These are phyloP conservation scores for Umbilicus rupestris DNA, from an alignment of 164 flowering plant genomes.

Conservation along the genomic window DNA sequence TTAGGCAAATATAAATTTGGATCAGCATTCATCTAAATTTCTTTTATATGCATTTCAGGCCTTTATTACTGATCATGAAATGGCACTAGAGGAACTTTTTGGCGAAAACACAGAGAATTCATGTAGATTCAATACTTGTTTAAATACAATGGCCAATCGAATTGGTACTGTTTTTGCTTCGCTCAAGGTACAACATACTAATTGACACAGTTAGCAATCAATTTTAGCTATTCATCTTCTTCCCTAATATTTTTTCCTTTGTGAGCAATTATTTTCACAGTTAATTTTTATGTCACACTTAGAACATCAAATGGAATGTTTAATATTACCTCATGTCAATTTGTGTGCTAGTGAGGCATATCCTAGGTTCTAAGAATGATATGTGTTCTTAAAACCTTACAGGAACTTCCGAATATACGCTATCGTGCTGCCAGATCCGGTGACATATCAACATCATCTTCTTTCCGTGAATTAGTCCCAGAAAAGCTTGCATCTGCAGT, in stretches of 20 bases:
- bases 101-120: slow-evolving; percentile 53
- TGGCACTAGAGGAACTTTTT: slow-evolving; percentile 64
- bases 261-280: background rate
- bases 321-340: background rate
- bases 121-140: slow-evolving; percentile 53
- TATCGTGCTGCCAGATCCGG: slow-evolving; percentile 54
- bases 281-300: background rate
- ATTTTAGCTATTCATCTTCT: background rate
- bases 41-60: slow-evolving; percentile 33
- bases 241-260: background rate
- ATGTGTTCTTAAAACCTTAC: slow-evolving; percentile 7
- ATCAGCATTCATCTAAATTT: background rate
- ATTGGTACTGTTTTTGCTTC: slow-evolving; percentile 97
- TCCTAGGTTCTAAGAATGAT: background rate
- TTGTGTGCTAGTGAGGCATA: background rate
- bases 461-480: slow-evolving; percentile 55
- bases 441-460: slow-evolving; percentile 40
- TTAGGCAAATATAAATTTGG: background rate
- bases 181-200: slow-evolving; percentile 47
- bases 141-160: slow-evolving; percentile 77
- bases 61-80: slow-evolving; percentile 79
- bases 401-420: slow-evolving; percentile 87
- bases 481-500: slow-evolving; percentile 76
- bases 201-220: background rate
- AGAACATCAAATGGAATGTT: background rate